Conservation (phyloP, 2,329 filamentous ascomycete species). For the Aspergillus calidoustus region DNA sequence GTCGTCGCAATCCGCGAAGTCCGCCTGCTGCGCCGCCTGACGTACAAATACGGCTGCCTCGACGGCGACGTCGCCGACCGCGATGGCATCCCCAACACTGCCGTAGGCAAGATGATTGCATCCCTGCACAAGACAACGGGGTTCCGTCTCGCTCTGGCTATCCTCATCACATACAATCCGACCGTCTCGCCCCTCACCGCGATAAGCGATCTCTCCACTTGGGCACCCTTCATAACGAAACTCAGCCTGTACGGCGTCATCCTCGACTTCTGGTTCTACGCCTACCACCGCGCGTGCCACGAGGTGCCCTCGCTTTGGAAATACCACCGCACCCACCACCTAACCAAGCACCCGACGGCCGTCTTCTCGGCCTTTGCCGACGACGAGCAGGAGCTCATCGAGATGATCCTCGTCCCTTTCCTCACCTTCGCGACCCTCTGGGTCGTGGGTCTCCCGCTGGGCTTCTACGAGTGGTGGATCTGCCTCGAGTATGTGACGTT, state of each 20-base stretch:
- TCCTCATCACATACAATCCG: constrained; percentile 1
- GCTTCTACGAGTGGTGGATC: constrained; percentile 9
- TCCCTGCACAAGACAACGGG: neutral
- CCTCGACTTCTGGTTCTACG: constrained; percentile 13
- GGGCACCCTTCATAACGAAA: neutral
- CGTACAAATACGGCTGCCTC: neutral
- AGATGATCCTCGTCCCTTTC: constrained; percentile 3
- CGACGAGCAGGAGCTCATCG: constrained; percentile 13
- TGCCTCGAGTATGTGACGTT: constrained; percentile 9
- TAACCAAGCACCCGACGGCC: constrained; percentile 8
- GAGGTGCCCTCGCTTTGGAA: constrained; percentile 7
- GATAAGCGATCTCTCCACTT: neutral
- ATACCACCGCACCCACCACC: constrained; percentile 11
- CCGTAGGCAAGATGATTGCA: neutral
- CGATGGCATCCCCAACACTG: constrained; percentile 6
- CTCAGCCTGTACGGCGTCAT: neutral
- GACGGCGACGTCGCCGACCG: constrained; percentile 9
- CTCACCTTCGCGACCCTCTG: constrained; percentile 1
- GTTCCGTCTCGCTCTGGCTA: neutral
- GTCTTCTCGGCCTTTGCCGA: constrained; percentile 6
- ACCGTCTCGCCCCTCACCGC: neutral
- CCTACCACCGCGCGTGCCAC: constrained; percentile 10
- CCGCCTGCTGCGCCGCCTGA: constrained; percentile 2
- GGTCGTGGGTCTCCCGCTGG: neutral
- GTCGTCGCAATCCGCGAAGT: neutral